Evolutionary conservation across 768 basidiomycete genomes (phyloP), one percentile per base, ranked within the genome.

Genomic region (Termitomyces sp.): DNA sequence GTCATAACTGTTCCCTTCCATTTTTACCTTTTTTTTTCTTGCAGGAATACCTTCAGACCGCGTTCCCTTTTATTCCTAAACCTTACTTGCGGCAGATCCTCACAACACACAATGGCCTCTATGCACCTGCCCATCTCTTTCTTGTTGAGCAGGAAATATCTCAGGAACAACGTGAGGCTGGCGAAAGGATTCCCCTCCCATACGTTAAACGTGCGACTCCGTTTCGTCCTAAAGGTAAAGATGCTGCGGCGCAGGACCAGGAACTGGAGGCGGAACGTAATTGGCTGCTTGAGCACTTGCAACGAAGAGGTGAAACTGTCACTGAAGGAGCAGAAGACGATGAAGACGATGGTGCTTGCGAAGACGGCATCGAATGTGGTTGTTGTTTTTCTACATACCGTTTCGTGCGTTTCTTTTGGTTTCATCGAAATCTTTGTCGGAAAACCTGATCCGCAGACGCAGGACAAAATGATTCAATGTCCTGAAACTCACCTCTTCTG

Each of bases 401-500:
- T 4, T 88, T 90, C 71, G 91, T 92, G 69, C 58, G 90, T 75
- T 42, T 31, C 18, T 58, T n/a, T 50, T 27, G 13, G 31, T 54
- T 16, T 4, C 60, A 52, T 54, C 8, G 48, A 45, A 58, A 18
- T 42, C 46, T 31, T 57, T 44, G 33, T 37, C 53, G 22, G 54
- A 47, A 31, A 47, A 45, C 15, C 33, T 45, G 22, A 36, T 30
- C 8, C 39, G 39, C 56, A 9, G 39, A 33, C n/a, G 33, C 30
- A 95, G 92, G 82, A 83, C 42, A 85, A 89, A 64, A 89, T 95
- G 87, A 79, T 91, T 2, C 93, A 95, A 73, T 96, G 94, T 65
- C 86, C 89, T 0, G 93, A 95, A 57, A 85, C 88, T 0, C 94
- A 97, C 69, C 81, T 94, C 2, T 97, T 96, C 75, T 96, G 94